These are phyloP conservation scores for Aaosphaeria pasadenensis DNA, from an alignment of 2,329 filamentous ascomycete genomes.

Conservation along the genomic window DNA sequence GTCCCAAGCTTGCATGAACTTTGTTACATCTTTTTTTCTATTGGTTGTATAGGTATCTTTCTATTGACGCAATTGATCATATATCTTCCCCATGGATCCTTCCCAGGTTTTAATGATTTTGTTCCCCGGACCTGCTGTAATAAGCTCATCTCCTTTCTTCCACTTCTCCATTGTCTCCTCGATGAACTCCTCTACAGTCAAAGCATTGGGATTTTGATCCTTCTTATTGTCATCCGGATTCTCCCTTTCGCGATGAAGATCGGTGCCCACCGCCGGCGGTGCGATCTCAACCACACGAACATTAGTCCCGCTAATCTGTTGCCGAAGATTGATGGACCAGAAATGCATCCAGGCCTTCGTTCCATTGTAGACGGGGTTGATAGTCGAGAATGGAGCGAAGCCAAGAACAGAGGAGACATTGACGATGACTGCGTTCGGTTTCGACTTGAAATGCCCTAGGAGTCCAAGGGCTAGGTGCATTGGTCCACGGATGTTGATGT, in stretches of 20 bases:
- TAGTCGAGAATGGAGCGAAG: constrained; percentile 51
- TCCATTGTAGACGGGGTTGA: constrained; percentile 59
- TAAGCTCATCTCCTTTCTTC: constrained; percentile 48
- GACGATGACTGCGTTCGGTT: constrained; percentile 45
- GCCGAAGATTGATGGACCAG: constrained; percentile 54
- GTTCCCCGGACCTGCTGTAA: constrained; percentile 46
- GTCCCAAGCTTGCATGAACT: too few species aligned
- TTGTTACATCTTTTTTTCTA: too few species aligned
- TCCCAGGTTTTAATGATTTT: constrained; percentile 46
- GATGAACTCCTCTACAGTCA: constrained; percentile 56
- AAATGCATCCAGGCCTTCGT: constrained; percentile 60
- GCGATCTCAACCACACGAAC: constrained; percentile 55
- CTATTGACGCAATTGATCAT: constrained; percentile 7
- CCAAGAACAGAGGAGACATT: constrained; percentile 56
- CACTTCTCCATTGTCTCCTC: constrained; percentile 44
- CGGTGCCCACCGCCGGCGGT: constrained; percentile 52
- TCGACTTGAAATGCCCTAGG: constrained; percentile 49
- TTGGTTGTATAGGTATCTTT: too few species aligned
- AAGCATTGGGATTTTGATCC: constrained; percentile 48
- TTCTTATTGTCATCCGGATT: constrained; percentile 61
- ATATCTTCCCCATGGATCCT: constrained; percentile 35
- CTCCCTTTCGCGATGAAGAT: constrained; percentile 54
- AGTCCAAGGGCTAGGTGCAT: constrained; percentile 54
- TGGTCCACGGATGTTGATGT: constrained; percentile 58
- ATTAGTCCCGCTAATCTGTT: constrained; percentile 44